These are phyloP conservation scores for Aurantiochytrium sp. DNA, from an alignment of 108 stramenopile species.

Conservation along the genomic window DNA sequence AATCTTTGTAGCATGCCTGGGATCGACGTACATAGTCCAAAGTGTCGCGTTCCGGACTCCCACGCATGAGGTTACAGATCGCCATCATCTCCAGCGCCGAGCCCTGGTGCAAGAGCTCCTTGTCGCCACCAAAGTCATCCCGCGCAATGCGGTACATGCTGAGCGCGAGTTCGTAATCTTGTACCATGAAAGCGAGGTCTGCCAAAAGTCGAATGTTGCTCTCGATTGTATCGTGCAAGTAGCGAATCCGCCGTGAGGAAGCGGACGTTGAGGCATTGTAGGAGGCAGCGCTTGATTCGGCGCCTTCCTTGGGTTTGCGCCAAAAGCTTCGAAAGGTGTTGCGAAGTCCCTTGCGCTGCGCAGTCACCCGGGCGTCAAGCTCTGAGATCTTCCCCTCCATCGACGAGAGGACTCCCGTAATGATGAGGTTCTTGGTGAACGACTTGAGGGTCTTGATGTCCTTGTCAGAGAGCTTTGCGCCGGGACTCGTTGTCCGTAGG, in stretches of 20 bases:
- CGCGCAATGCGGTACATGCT: neutral
- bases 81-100: constrained; percentile 11
- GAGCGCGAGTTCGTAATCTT: neutral
- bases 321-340: neutral
- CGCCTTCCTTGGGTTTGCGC: neutral
- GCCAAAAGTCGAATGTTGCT: neutral
- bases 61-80: neutral
- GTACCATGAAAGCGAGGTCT: neutral
- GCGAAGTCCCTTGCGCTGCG: neutral
- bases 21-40: neutral
- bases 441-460: neutral
- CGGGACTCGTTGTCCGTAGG: neutral
- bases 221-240: neutral
- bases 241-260: neutral
- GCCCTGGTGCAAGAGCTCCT: neutral
- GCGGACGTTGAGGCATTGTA: neutral
- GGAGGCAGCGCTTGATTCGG: neutral
- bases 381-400: neutral
- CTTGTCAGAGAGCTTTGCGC: neutral
- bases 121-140: neutral
- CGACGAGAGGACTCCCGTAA: neutral
- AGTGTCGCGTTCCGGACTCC: neutral
- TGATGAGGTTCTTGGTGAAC: neutral
- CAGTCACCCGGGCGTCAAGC: neutral
- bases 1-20: neutral